Percentiles rank a stretch among this genome's conserved stretches.
Conservation (phyloP, 2,329 filamentous ascomycete species). For the Xylariaceae sp. region DNA sequence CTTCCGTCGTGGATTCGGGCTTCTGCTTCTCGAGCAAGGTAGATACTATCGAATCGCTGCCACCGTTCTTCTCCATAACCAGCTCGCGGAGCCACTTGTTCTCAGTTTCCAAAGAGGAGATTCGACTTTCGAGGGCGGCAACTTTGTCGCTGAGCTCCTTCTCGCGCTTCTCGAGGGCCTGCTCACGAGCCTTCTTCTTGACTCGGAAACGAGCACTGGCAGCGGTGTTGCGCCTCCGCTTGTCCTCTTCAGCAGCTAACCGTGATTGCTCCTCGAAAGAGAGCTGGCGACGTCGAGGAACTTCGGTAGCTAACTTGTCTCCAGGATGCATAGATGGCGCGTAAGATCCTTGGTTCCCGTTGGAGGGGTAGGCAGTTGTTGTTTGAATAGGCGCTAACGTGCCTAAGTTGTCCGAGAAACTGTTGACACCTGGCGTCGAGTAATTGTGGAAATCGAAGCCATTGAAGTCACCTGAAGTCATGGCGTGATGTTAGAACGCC, state of each 20-base stretch:
- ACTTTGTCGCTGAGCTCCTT: slow-evolving; percentile 83
- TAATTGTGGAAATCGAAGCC: slow-evolving; percentile 53
- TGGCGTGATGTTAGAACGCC: slow-evolving; percentile 42
- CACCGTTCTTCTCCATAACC: slow-evolving; percentile 77
- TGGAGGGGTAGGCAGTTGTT: slow-evolving; percentile 40
- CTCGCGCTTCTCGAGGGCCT: slow-evolving; percentile 73
- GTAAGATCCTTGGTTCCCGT: slow-evolving; percentile 35
- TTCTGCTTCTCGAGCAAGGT: slow-evolving; percentile 49
- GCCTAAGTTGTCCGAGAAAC: slow-evolving; percentile 39
- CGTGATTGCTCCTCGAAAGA: slow-evolving; percentile 67
- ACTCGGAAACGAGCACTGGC: slow-evolving; percentile 84
- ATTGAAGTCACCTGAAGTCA: slow-evolving; percentile 53
- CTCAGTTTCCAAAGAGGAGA: slow-evolving; percentile 59
- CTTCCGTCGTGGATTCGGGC: slow-evolving; percentile 27
- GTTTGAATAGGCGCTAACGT: slow-evolving; percentile 49
- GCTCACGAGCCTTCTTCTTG: slow-evolving; percentile 94
- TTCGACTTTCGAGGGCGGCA: slow-evolving; percentile 62
- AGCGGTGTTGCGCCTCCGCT: slow-evolving; percentile 81
- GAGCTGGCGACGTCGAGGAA: slow-evolving; percentile 40
- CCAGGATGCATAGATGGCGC: slow-evolving; percentile 30
- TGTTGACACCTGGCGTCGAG: slow-evolving; percentile 44
- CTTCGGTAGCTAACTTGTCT: slow-evolving; percentile 44
- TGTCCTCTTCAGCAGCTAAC: slow-evolving; percentile 78
- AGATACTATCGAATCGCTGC: slow-evolving; percentile 46
- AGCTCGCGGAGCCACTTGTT: slow-evolving; percentile 49